phyloP scores from a whole-genome alignment of 2,329 filamentous ascomycete genomes.

The Tricladium varicosporioides region DNA sequence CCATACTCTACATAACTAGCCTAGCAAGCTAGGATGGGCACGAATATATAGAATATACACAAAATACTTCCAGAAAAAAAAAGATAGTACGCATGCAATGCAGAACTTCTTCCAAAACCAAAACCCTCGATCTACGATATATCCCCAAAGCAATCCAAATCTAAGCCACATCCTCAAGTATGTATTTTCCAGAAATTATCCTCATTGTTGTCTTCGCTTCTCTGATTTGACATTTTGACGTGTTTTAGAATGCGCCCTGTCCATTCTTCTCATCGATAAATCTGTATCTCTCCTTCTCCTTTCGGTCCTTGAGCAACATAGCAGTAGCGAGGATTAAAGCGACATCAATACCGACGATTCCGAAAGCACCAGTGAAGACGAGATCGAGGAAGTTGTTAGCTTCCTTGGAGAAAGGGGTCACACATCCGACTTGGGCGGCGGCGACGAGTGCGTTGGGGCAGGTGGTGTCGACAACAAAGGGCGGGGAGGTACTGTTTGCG shows the following conservation, averaged over 20 bases:
- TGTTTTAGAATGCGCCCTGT: slow-evolving; percentile 46
- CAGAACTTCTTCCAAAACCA: too few species aligned
- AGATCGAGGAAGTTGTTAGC: slow-evolving; percentile 70
- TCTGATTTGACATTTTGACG: too few species aligned
- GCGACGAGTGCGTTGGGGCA: slow-evolving; percentile 71
- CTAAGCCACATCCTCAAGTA: too few species aligned
- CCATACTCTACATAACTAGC: too few species aligned
- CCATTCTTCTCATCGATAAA: slow-evolving; percentile 79
- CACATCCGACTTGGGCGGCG: slow-evolving; percentile 67
- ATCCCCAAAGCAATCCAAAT: too few species aligned
- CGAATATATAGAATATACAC: too few species aligned
- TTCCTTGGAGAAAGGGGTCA: slow-evolving; percentile 64
- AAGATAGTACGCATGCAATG: too few species aligned
- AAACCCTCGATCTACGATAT: too few species aligned
- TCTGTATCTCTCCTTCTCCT: slow-evolving; percentile 74
- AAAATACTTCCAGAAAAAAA: too few species aligned
- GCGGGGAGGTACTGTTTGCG: slow-evolving; percentile 67
- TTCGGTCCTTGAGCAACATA: slow-evolving; percentile 77
- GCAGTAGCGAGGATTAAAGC: slow-evolving; percentile 68
- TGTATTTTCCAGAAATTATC: too few species aligned
- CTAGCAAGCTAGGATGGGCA: too few species aligned
- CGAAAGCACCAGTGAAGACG: slow-evolving; percentile 78
- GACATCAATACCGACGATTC: slow-evolving; percentile 71
- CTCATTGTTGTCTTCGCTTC: too few species aligned
- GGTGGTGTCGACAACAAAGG: slow-evolving; percentile 66